Base-by-base conservation (phyloP, 257 asterid species). In the Rubia yunnanensis region DNA sequence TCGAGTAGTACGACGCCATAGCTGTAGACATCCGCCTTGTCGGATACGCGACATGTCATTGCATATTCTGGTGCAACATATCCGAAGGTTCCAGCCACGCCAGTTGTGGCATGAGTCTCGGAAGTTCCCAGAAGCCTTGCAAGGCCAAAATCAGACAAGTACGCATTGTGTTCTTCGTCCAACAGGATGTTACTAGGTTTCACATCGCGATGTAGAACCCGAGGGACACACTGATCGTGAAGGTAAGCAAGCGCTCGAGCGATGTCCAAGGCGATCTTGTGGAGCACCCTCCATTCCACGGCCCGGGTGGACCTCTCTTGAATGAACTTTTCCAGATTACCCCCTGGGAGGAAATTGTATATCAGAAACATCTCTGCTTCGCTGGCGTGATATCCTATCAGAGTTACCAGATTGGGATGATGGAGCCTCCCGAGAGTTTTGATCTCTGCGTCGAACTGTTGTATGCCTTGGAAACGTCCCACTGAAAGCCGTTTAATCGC, bases 1-100 rank as follows among this genome's bases (percentile, higher is more conserved):
- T 92, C 98, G 1, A 88, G 95, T 72, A 92, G 66, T 65, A 92
- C 95, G 5, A 92, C 95, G 61, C 96, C 96, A 26, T 88, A 92
- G 77, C 98, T 92, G 53, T 92, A 92, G 1, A 92, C 96, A 8
- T 92, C 98, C 0, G 96, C 95, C 80, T 92, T 92, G 78, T 88
- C 96, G 7, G 98, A 86, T 39, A 92, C 98, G 1, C 98, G 95
- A 54, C 98, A 88, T 0, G 96, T 88, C 96, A 86, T 82, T 2
- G 98, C 96, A 57, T 91, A 91, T 57, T 91, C 98, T 0, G 98
- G 98, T 17, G 96, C 98, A 4, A 91, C 96, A 35, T 92, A 92
- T 8, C 98, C 98, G 7, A 88, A 87, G 5, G 98, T 91, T 50
- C 98, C 98, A 0, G 96, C 95, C 60, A 91, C 98, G 1, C 96